These are phyloP conservation scores for Neophaeococcomyces mojaviensis DNA, from an alignment of 2,329 filamentous ascomycete genomes.

Conservation along the genomic window DNA sequence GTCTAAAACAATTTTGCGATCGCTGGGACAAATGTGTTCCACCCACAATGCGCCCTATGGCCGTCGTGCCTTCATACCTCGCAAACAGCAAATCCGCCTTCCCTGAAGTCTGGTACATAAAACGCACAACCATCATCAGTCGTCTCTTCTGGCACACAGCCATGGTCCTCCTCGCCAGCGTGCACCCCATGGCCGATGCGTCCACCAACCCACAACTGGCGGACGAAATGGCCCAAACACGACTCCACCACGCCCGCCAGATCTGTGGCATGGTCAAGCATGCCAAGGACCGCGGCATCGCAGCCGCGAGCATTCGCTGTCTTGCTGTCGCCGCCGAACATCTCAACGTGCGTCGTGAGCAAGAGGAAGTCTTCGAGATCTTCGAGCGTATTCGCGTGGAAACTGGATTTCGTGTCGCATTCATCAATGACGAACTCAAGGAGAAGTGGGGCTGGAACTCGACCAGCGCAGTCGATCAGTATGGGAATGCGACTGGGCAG, in stretches of 20 bases:
- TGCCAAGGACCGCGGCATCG: slow-evolving; percentile 70
- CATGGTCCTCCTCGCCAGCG: slow-evolving; percentile 71
- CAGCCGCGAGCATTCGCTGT: slow-evolving; percentile 70
- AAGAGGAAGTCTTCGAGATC: slow-evolving; percentile 71
- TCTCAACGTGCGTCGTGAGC: slow-evolving; percentile 61
- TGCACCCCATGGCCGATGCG: slow-evolving; percentile 53
- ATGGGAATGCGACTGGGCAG: slow-evolving; percentile 26
- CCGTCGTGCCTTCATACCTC: slow-evolving; percentile 56
- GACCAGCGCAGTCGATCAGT: slow-evolving; percentile 30
- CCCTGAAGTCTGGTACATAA: slow-evolving; percentile 84
- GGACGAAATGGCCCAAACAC: slow-evolving; percentile 62
- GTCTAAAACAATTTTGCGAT: slow-evolving; percentile 73
- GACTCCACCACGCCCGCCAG: slow-evolving; percentile 68
- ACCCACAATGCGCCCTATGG: slow-evolving; percentile 78
- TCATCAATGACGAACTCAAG: slow-evolving; percentile 65
- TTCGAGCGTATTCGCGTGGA: slow-evolving; percentile 67
- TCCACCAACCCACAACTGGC: slow-evolving; percentile 47
- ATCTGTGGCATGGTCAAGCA: slow-evolving; percentile 87
- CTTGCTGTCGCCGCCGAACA: slow-evolving; percentile 70
- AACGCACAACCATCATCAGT: slow-evolving; percentile 71
- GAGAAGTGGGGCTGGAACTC: slow-evolving; percentile 69
- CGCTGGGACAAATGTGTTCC: slow-evolving; percentile 73
- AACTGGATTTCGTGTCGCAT: slow-evolving; percentile 70
- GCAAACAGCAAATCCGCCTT: slow-evolving; percentile 66
- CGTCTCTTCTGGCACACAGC: slow-evolving; percentile 84